Conservation (phyloP, 2,329 filamentous ascomycete species). For the Helotiales sp. region DNA sequence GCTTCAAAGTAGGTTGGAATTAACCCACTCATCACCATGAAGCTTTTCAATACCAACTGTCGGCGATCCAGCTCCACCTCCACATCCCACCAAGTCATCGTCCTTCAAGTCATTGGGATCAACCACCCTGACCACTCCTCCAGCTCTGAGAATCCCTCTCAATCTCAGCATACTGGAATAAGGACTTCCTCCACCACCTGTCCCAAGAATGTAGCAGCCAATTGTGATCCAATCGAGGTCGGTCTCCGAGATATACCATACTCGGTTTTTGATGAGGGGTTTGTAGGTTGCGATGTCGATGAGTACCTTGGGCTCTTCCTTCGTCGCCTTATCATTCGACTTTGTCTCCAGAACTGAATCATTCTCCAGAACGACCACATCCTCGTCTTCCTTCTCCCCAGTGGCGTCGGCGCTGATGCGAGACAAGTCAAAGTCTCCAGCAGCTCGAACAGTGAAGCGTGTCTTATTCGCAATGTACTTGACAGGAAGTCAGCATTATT, state of each 20-base stretch:
- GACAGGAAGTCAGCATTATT: too few relatives aligned
- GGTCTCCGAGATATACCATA: conserved; percentile 40
- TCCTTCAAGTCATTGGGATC: conserved; percentile 4
- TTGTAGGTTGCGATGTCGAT: conserved; percentile 35
- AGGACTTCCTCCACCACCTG: conserved; percentile 38
- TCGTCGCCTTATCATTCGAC: neutral
- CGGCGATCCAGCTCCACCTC: conserved; percentile 3
- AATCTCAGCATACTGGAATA: neutral
- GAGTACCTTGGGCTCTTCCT: neutral
- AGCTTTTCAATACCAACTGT: conserved; percentile 5
- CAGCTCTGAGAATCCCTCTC: neutral
- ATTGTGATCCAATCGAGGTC: conserved; percentile 40
- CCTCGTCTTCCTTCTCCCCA: too few relatives aligned
- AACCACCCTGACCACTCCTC: neutral
- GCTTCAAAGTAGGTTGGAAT: too few relatives aligned
- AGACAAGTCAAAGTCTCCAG: too few relatives aligned
- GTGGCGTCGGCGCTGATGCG: too few relatives aligned
- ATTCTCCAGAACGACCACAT: too few relatives aligned
- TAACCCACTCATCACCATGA: neutral
- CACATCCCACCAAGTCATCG: neutral
- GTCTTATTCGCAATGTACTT: too few relatives aligned
- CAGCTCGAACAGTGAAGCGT: too few relatives aligned
- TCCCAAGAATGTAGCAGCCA: conserved; percentile 40
- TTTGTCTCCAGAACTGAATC: neutral
- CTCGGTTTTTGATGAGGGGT: conserved; percentile 33